Evolutionary conservation across 2,329 filamentous ascomycete species (phyloP).

Genomic region (Bisporella sp.): DNA sequence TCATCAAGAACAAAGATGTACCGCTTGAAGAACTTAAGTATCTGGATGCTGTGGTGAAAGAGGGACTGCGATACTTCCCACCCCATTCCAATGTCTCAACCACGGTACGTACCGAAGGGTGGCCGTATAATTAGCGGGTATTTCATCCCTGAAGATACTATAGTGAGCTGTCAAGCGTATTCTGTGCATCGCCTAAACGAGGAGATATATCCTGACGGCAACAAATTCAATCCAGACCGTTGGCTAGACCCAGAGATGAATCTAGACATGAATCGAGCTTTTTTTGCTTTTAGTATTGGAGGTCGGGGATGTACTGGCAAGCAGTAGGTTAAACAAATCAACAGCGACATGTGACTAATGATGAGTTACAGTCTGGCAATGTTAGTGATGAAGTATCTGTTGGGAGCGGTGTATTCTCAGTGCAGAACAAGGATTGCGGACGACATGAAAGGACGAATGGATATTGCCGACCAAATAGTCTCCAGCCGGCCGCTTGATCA

Average conservation of each 20-base stretch:
- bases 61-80: constrained; percentile 55
- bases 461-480: constrained; percentile 60
- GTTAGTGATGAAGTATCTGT: constrained; percentile 60
- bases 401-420: constrained; percentile 54
- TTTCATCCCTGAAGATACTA: constrained; percentile 43
- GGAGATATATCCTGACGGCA: constrained; percentile 61
- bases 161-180: constrained; percentile 55
- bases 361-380: constrained; percentile 44
- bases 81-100: constrained; percentile 62
- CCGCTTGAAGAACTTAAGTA: constrained; percentile 46
- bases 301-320: constrained; percentile 60
- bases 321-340: constrained; percentile 46
- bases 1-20: constrained; percentile 33
- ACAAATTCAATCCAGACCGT: constrained; percentile 71
- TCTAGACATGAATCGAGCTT: constrained; percentile 55
- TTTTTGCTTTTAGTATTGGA: constrained; percentile 61
- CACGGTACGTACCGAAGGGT: constrained; percentile 47
- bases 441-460: constrained; percentile 52
- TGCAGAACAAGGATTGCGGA: constrained; percentile 45
- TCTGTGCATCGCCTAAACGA: constrained; percentile 51
- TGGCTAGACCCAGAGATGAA: constrained; percentile 75
- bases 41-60: constrained; percentile 56
- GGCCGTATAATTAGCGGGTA: constrained; percentile 50
- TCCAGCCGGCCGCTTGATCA: constrained; percentile 55
- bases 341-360: not conserved